phyloP scores from a whole-genome alignment of 2,329 filamentous ascomycete species.

The Pseudovirgaria hyperparasitica region DNA sequence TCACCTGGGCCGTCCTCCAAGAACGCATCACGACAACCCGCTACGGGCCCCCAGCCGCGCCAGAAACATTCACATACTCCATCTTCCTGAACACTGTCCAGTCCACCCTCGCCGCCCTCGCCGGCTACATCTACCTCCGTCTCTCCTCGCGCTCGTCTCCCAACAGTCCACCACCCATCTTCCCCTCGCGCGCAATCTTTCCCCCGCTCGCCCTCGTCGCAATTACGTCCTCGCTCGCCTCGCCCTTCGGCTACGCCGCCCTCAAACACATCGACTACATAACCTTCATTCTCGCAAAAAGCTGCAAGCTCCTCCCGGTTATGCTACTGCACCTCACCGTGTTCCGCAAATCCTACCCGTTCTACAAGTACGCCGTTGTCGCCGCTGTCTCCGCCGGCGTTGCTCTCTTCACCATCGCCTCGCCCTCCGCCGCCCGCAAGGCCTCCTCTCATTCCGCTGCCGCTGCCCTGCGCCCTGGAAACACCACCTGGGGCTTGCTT shows the following conservation, averaged over 20 bases:
- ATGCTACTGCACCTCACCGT: constrained; percentile 93
- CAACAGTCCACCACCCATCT: constrained; percentile 43
- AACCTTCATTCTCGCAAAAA: constrained; percentile 93
- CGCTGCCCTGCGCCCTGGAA: constrained; percentile 41
- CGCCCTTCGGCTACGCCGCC: constrained; percentile 89
- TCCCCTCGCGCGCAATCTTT: constrained; percentile 65
- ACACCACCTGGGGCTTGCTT: constrained; percentile 65
- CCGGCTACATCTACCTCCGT: constrained; percentile 69
- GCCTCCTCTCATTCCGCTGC: constrained; percentile 37
- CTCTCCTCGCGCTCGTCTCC: constrained; percentile 35
- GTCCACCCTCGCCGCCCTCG: constrained; percentile 72
- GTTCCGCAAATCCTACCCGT: constrained; percentile 76
- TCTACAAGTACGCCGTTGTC: constrained; percentile 95
- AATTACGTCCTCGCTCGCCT: constrained; percentile 75
- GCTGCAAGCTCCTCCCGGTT: constrained; percentile 96
- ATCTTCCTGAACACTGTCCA: constrained; percentile 96
- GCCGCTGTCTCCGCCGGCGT: constrained; percentile 83
- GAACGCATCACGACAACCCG: constrained; percentile 92
- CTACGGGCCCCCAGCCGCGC: constrained; percentile 51
- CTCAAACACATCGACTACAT: constrained; percentile 95
- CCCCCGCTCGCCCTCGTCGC: constrained; percentile 72
- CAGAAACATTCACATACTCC: constrained; percentile 77
- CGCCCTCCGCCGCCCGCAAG: constrained; percentile 33
- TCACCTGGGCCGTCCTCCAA: constrained; percentile 94
- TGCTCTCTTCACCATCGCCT: constrained; percentile 86